Conservation (phyloP, 305 asterid species). For the Rubia peregrina region DNA sequence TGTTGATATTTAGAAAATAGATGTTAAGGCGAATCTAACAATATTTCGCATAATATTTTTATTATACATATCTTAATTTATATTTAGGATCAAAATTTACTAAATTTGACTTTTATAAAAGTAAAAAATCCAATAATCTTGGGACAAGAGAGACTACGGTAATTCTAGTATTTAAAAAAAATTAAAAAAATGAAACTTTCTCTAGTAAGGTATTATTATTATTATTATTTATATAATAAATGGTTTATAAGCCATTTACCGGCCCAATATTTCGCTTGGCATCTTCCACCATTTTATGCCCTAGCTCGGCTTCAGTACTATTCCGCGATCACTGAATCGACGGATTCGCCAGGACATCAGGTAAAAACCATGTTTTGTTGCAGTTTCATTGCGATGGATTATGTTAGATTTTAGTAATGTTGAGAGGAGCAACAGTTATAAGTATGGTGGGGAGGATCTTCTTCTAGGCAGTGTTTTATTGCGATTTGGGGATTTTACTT, state of each 20-base stretch:
- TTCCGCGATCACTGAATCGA: neutral
- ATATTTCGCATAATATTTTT: too few relatives aligned
- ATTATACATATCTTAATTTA: too few relatives aligned
- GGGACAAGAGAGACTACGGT: too few relatives aligned
- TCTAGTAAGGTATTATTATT: too few relatives aligned
- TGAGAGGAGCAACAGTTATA: neutral
- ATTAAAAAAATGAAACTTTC: too few relatives aligned
- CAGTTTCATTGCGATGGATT: neutral
- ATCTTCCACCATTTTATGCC: neutral
- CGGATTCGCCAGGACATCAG: neutral
- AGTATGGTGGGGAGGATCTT: neutral
- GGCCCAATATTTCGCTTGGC: conserved; percentile 5
- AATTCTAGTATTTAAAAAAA: too few relatives aligned
- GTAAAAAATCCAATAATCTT: too few relatives aligned
- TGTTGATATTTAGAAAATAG: too few relatives aligned
- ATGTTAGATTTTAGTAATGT: neutral
- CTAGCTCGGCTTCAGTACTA: neutral
- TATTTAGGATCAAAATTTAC: too few relatives aligned
- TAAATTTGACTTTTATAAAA: too few relatives aligned
- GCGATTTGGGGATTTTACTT: neutral
- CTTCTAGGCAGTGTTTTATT: neutral
- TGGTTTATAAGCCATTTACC: neutral
- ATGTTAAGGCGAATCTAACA: too few relatives aligned
- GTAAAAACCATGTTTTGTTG: neutral
- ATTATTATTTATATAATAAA: too few relatives aligned